Base-by-base conservation (phyloP, 1,284 basidiomycete genomes). In the Ceratobasidium theobromae region DNA sequence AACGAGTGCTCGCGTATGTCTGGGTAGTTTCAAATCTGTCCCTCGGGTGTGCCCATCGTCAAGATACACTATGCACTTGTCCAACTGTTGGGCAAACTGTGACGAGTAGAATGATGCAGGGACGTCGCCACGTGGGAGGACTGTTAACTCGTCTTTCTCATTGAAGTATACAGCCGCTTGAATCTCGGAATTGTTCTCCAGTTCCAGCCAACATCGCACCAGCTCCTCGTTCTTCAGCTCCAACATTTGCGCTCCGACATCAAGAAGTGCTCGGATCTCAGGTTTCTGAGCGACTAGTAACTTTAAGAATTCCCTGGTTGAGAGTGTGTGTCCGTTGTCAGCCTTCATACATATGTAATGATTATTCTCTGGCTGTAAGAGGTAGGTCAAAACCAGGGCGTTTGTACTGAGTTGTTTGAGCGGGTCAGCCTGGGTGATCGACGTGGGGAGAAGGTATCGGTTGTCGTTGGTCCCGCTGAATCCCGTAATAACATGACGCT, bases 381-480 rank as follows among this genome's bases (percentile, higher is more conserved):
- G 73, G 54, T 79, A 77, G 0, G 70, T 71, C 16, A 84, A 74
- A 0, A 84, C 82, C 62, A 76, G 77, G 0, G 83, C 83, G 54
- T 83, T 84, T 1, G 82, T 84, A n/a, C 75, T 72, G 0, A 71
- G 73, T 66, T 84, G 82, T 30, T 76, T 74, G 0, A 75, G 69
- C 0, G 76, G 76, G 65, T 84, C 81, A 0, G 70, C 60, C 62
- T 84, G 83, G 0, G 68, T 69, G 45, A 84, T 81, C 0, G 79
- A 78, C 0, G 75, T 75, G 0, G 83, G 83, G 2, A 84, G 73
- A 0, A 85, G 72, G 65, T 82, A 79, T 48, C 73, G 76, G 33
- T 79, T 79, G 69, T 85, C 83, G 53, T 84, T 85, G 0, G 83
- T 84, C 6, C 84, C 84, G 48, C 82, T 84, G 70, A 85, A 85